Percentiles rank a stretch among this genome's conserved stretches.
Conservation (phyloP, 2,329 filamentous ascomycete genomes). For the Talaromyces verruculosus region DNA sequence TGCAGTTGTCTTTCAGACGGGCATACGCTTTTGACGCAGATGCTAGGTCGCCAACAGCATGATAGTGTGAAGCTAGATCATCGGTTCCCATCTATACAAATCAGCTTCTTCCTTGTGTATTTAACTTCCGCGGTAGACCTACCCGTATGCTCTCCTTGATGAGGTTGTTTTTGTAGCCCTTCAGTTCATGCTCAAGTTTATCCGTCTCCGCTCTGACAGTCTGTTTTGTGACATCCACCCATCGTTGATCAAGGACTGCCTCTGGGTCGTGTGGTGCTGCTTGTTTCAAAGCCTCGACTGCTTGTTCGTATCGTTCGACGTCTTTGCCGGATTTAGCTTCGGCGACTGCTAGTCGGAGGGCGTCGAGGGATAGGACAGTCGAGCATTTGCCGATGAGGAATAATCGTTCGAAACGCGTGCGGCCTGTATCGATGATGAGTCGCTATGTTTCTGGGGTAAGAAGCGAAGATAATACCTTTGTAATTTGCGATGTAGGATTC, state of each 20-base stretch:
- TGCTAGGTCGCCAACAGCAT: conserved; percentile 71
- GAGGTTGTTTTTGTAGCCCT: conserved; percentile 92
- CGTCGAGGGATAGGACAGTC: conserved; percentile 72
- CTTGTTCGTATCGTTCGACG: conserved; percentile 67
- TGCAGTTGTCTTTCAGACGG: conserved; percentile 89
- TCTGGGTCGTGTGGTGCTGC: conserved; percentile 68
- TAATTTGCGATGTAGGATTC: conserved; percentile 92
- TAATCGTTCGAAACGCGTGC: conserved; percentile 77
- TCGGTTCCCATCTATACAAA: conserved; percentile 80
- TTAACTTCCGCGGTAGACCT: too few relatives aligned
- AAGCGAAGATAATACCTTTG: conserved; percentile 56
- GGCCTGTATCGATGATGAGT: conserved; percentile 54
- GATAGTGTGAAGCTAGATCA: conserved; percentile 81
- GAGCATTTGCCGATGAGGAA: conserved; percentile 78
- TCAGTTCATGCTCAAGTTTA: conserved; percentile 79
- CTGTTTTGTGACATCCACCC: conserved; percentile 69
- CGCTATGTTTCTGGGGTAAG: background rate
- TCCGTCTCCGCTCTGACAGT: conserved; percentile 68
- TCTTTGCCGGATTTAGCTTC: conserved; percentile 78
- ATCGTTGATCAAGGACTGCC: conserved; percentile 66
- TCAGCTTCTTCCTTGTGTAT: too few relatives aligned
- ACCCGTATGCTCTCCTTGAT: conserved; percentile 96
- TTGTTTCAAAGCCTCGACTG: conserved; percentile 63
- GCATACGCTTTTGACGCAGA: conserved; percentile 74
- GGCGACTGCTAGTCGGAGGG: conserved; percentile 71